Percentiles rank a stretch among this genome's conserved stretches.
phyloP scores from a whole-genome alignment of 208 protist species.

The Crithidia fasciculata region DNA sequence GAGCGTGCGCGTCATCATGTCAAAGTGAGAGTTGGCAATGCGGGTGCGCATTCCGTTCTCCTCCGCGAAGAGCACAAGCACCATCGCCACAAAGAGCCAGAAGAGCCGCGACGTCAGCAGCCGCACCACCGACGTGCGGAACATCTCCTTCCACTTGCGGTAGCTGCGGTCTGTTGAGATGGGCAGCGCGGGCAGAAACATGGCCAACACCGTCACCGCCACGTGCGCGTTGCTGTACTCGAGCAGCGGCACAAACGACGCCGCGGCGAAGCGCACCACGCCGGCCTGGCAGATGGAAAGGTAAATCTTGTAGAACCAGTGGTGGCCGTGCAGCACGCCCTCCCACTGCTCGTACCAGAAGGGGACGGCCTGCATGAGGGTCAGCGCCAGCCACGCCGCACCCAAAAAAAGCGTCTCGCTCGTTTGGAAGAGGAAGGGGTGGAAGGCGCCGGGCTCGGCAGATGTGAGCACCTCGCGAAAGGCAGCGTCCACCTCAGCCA shows the following conservation, averaged over 20 bases:
- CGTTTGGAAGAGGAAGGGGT: slow-evolving; percentile 72
- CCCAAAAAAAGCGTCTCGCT: slow-evolving; percentile 63
- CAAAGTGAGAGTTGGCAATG: slow-evolving; percentile 53
- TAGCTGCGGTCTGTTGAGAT: slow-evolving; percentile 80
- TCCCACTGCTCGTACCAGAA: slow-evolving; percentile 83
- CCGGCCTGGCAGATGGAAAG: slow-evolving; percentile 73
- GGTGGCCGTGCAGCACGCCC: slow-evolving; percentile 43
- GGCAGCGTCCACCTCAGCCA: slow-evolving; percentile 45
- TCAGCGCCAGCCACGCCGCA: slow-evolving; percentile 60
- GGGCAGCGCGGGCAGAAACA: slow-evolving; percentile 81
- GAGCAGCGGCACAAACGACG: slow-evolving; percentile 62
- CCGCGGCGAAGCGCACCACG: slow-evolving; percentile 73
- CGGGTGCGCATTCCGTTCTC: slow-evolving; percentile 35
- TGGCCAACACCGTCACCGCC: slow-evolving; percentile 72
- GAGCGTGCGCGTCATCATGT: slow-evolving; percentile 73
- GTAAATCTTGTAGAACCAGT: slow-evolving; percentile 67
- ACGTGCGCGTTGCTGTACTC: slow-evolving; percentile 80
- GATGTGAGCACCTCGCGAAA: slow-evolving; percentile 61
- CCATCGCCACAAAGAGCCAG: slow-evolving; percentile 72
- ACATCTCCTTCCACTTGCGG: slow-evolving; percentile 77
- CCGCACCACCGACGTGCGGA: slow-evolving; percentile 64
- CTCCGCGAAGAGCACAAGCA: slow-evolving; percentile 64
- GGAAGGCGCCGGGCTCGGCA: slow-evolving; percentile 55
- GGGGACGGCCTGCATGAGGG: slow-evolving; percentile 54
- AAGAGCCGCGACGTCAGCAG: slow-evolving; percentile 80